Base-by-base conservation (phyloP, 768 basidiomycete genomes). In the Mycena belliarum region DNA sequence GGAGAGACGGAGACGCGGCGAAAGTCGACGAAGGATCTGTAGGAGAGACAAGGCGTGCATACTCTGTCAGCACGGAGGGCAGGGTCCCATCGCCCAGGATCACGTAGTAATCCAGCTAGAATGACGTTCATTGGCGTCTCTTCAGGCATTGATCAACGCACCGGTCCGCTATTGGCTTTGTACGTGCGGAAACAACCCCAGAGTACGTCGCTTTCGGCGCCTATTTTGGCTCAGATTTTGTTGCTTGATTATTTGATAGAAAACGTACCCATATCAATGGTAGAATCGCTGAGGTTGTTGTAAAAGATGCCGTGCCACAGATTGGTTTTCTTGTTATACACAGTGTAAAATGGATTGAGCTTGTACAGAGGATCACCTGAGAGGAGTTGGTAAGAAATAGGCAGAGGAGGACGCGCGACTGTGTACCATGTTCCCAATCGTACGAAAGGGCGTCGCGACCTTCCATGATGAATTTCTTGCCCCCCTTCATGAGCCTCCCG, bases 301-400 rank as follows among this genome's bases (percentile, higher is more conserved):
- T 63, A 63, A 44, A 60, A 63, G 16, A 63, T 63, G 2, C 62
- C 62, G 18, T 63, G 49, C 62, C 62, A 63, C 4, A 63, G 21
- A 16, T 53, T 63, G 35, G 62, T 60, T 48, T 63, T 54, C 28
- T 63, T 63, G 55, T 63, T 63, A 43, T 63, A 63, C 5, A 63
- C 62, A 2, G 62, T 63, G 40, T 59, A 63, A 48, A 63, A 63
- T 20, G 62, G 62, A 52, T 60, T 59, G 46, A 63, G 25, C 32
- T 63, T 63, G 52, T 63, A 63, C 14, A 63, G 49, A 5, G 62
- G 58, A 37, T 59, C 58, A 23, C 60, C 52, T 54, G 29, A 12
- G 1, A 16, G 26, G 14, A 21, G 24, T 49, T 15, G 26, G 28
- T 35, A 29, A 26, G n/a, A 29, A n/a, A 26, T 21, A n/a, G 3